Conservation (phyloP, 306 rosid species). For the Neltuma alba region DNA sequence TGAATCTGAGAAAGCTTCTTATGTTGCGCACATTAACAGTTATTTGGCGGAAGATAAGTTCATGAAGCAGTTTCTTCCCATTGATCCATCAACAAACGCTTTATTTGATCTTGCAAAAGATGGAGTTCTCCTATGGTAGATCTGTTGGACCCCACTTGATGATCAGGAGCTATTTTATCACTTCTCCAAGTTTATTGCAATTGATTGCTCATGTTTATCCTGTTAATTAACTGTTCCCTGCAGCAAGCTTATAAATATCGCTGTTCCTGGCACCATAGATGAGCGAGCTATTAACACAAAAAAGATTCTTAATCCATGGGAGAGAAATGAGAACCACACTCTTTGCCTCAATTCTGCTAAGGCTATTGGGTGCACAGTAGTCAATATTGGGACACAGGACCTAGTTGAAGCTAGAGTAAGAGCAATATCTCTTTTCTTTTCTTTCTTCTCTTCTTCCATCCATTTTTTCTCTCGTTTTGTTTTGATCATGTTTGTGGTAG, state of each 20-base stretch:
- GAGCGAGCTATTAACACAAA: conserved; percentile 98
- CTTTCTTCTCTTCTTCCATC: background rate
- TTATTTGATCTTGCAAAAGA: conserved; percentile 71
- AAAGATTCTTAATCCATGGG: conserved; percentile 93
- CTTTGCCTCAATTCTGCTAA: conserved; percentile 97
- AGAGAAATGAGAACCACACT: conserved; percentile 96
- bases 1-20: conserved; percentile 92
- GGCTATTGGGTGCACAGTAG: conserved; percentile 99
- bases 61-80: conserved; percentile 62
- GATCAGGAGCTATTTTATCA: background rate
- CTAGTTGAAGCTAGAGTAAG: conserved; percentile 90
- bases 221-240: conserved; percentile 46
- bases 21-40: conserved; percentile 68
- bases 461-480: conserved; percentile 1
- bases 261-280: conserved; percentile 99
- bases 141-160: conserved; percentile 25
- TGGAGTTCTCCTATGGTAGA: conserved; percentile 81
- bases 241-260: conserved; percentile 95
- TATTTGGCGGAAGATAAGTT: conserved; percentile 64
- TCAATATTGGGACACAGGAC: conserved; percentile 96
- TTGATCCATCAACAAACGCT: conserved; percentile 61
- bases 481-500: conserved; percentile 14
- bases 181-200: background rate
- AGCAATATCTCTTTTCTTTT: conserved; percentile 38
- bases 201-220: conserved; percentile 14